Evolutionary conservation across 805 yeast genomes (phyloP).

Genomic region (Groenewaldozyma tartarivorans): DNA sequence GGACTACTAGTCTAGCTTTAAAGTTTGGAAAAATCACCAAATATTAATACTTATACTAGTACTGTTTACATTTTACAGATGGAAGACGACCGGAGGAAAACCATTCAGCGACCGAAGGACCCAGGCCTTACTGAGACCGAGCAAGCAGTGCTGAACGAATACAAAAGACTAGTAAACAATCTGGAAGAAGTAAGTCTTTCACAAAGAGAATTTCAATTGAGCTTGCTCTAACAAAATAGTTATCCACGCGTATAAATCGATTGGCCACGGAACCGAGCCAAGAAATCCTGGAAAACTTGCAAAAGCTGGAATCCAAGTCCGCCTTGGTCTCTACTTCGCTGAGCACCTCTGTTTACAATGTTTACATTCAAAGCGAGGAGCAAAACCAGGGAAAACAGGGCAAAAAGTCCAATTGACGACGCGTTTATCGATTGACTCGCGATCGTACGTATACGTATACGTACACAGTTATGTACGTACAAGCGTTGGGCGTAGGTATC

Average conservation of each 20-base stretch:
- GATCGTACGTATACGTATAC: too few relatives aligned
- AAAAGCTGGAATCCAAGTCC: constrained; percentile 53
- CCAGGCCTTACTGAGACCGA: constrained; percentile 21
- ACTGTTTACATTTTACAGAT: too few relatives aligned
- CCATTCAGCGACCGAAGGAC: background rate
- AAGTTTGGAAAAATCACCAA: too few relatives aligned
- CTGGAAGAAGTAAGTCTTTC: constrained; percentile 20
- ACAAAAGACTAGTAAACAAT: constrained; percentile 31
- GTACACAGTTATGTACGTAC: too few relatives aligned
- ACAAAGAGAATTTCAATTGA: background rate
- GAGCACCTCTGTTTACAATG: constrained; percentile 61
- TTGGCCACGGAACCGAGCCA: constrained; percentile 17
- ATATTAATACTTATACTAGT: too few relatives aligned
- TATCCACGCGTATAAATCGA: constrained; percentile 11
- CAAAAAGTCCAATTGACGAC: too few relatives aligned
- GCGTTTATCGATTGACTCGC: too few relatives aligned
- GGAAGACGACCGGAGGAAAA: background rate
- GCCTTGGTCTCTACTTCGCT: constrained; percentile 57
- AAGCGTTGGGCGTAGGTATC: too few relatives aligned
- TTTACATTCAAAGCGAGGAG: constrained; percentile 41
- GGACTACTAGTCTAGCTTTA: too few relatives aligned
- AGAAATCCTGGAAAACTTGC: constrained; percentile 39
- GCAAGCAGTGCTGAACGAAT: constrained; percentile 30
- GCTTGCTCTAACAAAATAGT: constrained; percentile 6
- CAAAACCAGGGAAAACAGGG: too few relatives aligned